These are phyloP conservation scores for Pseudogymnoascus sp. DNA, from an alignment of 2,329 filamentous ascomycete species.

Conservation along the genomic window DNA sequence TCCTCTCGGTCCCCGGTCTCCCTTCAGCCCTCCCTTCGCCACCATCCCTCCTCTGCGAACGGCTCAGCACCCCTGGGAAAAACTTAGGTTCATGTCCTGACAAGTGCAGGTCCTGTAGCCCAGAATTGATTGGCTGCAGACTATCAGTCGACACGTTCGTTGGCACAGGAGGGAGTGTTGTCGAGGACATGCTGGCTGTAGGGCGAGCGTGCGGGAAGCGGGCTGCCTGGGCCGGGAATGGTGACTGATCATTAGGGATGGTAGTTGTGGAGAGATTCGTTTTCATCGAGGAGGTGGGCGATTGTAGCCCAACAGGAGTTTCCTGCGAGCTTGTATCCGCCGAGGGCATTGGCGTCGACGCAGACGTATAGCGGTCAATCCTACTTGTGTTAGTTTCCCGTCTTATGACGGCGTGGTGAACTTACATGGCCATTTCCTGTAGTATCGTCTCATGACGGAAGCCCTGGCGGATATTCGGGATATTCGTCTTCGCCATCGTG, in stretches of 20 bases:
- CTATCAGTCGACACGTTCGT: slow-evolving; percentile 25
- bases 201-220: slow-evolving; percentile 18
- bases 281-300: slow-evolving; percentile 28
- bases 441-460: slow-evolving; percentile 80
- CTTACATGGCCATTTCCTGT: slow-evolving; percentile 78
- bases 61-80: slow-evolving; percentile 59
- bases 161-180: slow-evolving; percentile 9
- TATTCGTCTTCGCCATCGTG: slow-evolving; percentile 90
- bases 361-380: slow-evolving; percentile 26
- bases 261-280: slow-evolving; percentile 24
- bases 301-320: slow-evolving; percentile 12
- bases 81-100: slow-evolving; percentile 55
- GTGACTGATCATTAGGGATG: slow-evolving; percentile 18
- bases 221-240: slow-evolving; percentile 26
- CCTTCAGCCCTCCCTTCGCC: not conserved
- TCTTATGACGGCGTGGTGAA: slow-evolving; percentile 15
- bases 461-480: slow-evolving; percentile 83
- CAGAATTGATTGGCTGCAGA: slow-evolving; percentile 31
- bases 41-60: slow-evolving; percentile 20
- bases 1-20: not conserved
- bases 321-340: not conserved
- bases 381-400: slow-evolving; percentile 18
- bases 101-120: slow-evolving; percentile 37
- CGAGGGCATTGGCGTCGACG: not conserved
- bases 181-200: slow-evolving; percentile 10